These are phyloP conservation scores for Yamadazyma nakazawae DNA, from an alignment of 805 yeast genomes.

Conservation along the genomic window DNA sequence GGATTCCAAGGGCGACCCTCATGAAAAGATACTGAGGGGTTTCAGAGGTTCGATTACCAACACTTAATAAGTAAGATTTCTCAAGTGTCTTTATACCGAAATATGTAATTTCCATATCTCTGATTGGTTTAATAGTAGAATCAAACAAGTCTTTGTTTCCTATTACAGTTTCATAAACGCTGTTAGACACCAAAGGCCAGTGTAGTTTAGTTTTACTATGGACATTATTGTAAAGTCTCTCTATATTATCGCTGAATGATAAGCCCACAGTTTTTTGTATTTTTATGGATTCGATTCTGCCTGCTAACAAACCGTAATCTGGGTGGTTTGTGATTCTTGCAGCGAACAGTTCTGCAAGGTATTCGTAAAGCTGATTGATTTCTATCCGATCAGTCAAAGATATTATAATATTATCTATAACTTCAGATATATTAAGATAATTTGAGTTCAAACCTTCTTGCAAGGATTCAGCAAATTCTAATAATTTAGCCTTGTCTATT, in stretches of 20 bases:
- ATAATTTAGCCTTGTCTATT: conserved; percentile 11
- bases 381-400: conserved; percentile 20
- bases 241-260: conserved; percentile 26
- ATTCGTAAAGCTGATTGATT: conserved; percentile 23
- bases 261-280: conserved; percentile 18
- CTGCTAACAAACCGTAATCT: conserved; percentile 34
- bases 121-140: conserved; percentile 66
- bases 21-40: conserved; percentile 88
- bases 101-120: conserved; percentile 77
- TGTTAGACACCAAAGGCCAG: conserved; percentile 56
- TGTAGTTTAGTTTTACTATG: conserved; percentile 32
- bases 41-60: conserved; percentile 61
- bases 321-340: conserved; percentile 32
- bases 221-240: conserved; percentile 14
- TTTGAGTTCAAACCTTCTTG: conserved; percentile 14
- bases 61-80: conserved; percentile 74
- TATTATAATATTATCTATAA: conserved; percentile 14
- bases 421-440: conserved; percentile 15
- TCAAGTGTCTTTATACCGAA: conserved; percentile 93
- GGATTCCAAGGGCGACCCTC: conserved; percentile 92
- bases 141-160: conserved; percentile 64
- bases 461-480: conserved; percentile 9
- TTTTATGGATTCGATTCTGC: conserved; percentile 31
- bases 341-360: conserved; percentile 34
- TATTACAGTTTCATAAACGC: conserved; percentile 60